phyloP scores from a whole-genome alignment of 495 filamentous ascomycete species.

The Trichocladium uniseriatum region DNA sequence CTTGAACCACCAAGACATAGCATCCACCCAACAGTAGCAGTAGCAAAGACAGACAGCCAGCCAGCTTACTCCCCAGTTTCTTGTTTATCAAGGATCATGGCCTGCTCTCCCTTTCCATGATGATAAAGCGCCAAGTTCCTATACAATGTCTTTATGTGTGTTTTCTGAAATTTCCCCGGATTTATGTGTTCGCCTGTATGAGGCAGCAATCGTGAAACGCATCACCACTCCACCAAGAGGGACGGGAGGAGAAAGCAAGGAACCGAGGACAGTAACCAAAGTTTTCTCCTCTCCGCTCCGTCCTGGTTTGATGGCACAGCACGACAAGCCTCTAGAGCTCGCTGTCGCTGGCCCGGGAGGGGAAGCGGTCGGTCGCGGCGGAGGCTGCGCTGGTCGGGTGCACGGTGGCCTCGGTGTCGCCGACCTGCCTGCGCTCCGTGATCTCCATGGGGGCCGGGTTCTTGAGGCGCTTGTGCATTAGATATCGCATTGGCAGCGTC shows the following conservation, averaged over 20 bases:
- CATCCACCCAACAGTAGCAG: not conserved
- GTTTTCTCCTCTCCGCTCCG: not conserved
- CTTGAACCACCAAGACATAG: not conserved
- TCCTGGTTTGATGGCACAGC: not conserved
- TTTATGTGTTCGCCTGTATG: no score
- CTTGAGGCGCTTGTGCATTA: slow-evolving; percentile 52
- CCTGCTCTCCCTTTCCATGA: not conserved
- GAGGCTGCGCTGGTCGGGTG: slow-evolving; percentile 18
- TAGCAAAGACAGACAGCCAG: not conserved
- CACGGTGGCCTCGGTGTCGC: slow-evolving; percentile 66
- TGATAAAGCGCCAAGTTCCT: not conserved
- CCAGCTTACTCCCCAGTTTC: not conserved
- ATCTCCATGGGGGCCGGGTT: slow-evolving; percentile 45
- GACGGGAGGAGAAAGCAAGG: not conserved
- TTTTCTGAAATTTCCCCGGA: no score
- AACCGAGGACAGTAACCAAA: not conserved
- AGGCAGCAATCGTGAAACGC: no score
- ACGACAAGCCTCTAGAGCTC: slow-evolving; percentile 8
- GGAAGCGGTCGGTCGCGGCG: not conserved
- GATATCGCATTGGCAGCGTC: slow-evolving; percentile 54
- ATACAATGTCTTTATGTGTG: not conserved
- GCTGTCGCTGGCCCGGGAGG: slow-evolving; percentile 12
- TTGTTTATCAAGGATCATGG: not conserved
- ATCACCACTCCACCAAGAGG: not conserved
- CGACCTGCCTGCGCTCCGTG: slow-evolving; percentile 77